Evolutionary conservation across 331 rosid genomes (phyloP).

Genomic region (Cydonia oblonga): DNA sequence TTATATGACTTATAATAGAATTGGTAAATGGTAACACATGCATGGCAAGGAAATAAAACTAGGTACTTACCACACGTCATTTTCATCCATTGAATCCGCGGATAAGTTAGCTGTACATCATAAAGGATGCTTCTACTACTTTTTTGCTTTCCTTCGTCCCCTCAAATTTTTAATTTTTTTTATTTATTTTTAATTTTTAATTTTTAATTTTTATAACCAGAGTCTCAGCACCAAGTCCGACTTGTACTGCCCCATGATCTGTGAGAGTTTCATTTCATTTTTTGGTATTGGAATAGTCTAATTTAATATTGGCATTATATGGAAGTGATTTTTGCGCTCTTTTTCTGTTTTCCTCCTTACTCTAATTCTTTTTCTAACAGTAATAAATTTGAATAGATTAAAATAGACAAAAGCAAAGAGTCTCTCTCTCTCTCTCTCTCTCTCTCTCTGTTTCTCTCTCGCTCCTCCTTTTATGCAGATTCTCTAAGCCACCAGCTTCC

Average conservation of each 20-base stretch:
- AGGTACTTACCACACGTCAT: slow-evolving; percentile 21
- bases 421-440: background rate
- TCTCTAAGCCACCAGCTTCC: slow-evolving; percentile 30
- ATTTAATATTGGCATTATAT: background rate
- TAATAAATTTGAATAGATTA: no score
- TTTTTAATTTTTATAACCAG: background rate
- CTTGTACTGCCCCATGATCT: background rate
- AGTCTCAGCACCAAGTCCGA: background rate
- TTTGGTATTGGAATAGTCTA: background rate
- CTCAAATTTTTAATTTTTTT: background rate
- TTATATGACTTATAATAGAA: background rate
- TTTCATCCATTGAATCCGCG: slow-evolving; percentile 37
- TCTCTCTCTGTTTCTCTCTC: background rate
- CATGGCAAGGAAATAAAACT: background rate
- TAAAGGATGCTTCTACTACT: slow-evolving; percentile 11
- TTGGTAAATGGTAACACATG: background rate
- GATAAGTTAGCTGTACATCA: slow-evolving; percentile 38
- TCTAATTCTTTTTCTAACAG: no score
- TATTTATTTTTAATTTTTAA: background rate
- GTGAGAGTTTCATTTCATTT: background rate
- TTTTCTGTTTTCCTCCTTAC: no score
- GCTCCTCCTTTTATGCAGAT: slow-evolving; percentile 21
- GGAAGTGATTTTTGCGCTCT: no score
- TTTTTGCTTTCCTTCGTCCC: no score
- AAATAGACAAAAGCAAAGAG: no score